These are phyloP conservation scores for Russula sp. DNA, from an alignment of 768 basidiomycete species.

Conservation along the genomic window DNA sequence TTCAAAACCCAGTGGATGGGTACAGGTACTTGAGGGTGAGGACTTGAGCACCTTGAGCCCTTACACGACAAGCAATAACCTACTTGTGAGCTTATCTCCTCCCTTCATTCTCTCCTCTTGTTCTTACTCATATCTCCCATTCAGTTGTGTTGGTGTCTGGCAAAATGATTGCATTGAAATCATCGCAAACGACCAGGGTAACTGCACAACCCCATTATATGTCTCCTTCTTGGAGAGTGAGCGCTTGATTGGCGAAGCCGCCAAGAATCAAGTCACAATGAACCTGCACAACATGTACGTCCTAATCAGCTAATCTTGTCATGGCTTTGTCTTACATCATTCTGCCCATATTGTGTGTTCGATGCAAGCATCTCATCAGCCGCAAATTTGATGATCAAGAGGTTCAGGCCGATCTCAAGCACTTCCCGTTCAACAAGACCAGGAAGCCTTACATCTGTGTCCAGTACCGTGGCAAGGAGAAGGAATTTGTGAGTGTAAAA, in stretches of 20 bases:
- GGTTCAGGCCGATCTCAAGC: constrained; percentile 79
- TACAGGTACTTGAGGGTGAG: no score
- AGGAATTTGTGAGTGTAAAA: constrained; percentile 73
- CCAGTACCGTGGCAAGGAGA: constrained; percentile 88
- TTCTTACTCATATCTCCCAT: constrained; percentile 20
- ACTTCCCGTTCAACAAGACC: constrained; percentile 93
- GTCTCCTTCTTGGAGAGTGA: constrained; percentile 93
- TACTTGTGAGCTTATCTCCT: constrained; percentile 64
- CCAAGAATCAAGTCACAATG: constrained; percentile 98
- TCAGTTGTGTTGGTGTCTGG: constrained; percentile 97
- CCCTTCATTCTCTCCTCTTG: constrained; percentile 3
- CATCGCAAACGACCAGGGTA: constrained; percentile 93
- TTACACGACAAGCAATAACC: no score
- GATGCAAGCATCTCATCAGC: constrained; percentile 98
- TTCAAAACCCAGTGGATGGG: no score
- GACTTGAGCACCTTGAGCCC: no score
- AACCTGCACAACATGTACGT: constrained; percentile 88
- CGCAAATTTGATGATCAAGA: constrained; percentile 85
- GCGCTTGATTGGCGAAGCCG: constrained; percentile 98
- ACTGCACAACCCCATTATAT: constrained; percentile 94
- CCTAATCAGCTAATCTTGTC: neutral
- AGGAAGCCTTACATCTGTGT: constrained; percentile 89
- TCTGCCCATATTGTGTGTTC: constrained; percentile 58
- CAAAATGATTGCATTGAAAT: constrained; percentile 99
- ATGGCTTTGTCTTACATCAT: constrained; percentile 30